Evolutionary conservation across 2,329 filamentous ascomycete species (phyloP).

Genomic region (Sporothrix phasma): DNA sequence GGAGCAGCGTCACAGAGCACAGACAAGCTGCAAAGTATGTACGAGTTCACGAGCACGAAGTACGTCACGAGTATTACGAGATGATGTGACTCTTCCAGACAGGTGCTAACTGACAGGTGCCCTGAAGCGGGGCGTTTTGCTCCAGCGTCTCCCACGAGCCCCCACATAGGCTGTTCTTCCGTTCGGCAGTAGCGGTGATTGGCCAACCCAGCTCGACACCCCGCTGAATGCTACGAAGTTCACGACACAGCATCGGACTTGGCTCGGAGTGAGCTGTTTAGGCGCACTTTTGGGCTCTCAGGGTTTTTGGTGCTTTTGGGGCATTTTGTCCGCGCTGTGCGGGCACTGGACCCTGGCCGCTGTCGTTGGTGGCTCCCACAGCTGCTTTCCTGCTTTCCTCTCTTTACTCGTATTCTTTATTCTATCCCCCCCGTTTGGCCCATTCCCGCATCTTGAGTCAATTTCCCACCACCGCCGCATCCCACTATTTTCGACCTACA

Average conservation of each 20-base stretch:
- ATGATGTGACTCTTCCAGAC: not conserved
- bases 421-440: no score
- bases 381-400: not conserved
- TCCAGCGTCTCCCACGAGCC: not conserved
- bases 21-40: no score
- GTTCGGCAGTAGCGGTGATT: not conserved
- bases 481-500: not conserved
- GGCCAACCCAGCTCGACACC: not conserved
- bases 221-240: not conserved
- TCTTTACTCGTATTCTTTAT: not conserved
- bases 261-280: not conserved
- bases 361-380: no score
- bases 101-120: not conserved
- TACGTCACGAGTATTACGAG: not conserved
- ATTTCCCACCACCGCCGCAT: not conserved
- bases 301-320: not conserved
- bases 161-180: not conserved
- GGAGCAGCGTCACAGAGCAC: no score
- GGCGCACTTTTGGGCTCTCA: not conserved
- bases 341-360: no score
- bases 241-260: not conserved
- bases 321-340: conserved; percentile 1
- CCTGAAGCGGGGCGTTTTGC: not conserved
- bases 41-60: no score
- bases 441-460: conserved; percentile 10